Evolutionary conservation across 768 basidiomycete genomes (phyloP), one percentile per base, ranked within the genome.

Genomic region (Phylloporus arenicola): DNA sequence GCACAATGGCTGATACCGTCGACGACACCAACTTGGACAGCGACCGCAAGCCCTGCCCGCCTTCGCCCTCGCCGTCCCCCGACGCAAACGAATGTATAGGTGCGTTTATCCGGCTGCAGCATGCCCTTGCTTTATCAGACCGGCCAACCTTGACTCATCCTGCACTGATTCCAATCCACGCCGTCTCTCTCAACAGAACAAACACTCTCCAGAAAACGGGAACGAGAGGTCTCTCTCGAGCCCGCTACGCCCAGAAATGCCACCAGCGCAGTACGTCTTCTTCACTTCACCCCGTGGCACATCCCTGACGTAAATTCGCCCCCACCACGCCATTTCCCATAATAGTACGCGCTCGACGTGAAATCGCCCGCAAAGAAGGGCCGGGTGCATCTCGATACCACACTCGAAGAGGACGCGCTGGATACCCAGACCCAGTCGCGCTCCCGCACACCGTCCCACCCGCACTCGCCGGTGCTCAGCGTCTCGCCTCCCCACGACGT

Each of bases 291-390:
- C 46, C 43, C 34, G 44, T 54, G 53, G 51, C 47, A 48, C 57
- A 53, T 53, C 49, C 50, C 10, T 67, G 63, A 66, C 63, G 65
- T 66, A 67, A 64, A 61, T 50, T 48, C 39, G 20, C 43, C 43
- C 40, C 48, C 53, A 56, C 51, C 51, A 59, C 53, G 39, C 56
- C 61, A 35, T 29, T 53, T 51, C 56, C 27, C 64, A 67, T 53
- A 27, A 54, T 33, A 70, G 62, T 34, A 60, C 58, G 45, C 57
- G 67, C 64, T 59, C 22, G 75, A 77, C 57, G 69, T 68, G 53
- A 81, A 77, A 64, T 79, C 81, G 4, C 86, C 85, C 2, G 79
- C 84, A 34, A 89, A 90, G 76, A 89, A 86, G 75, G 88, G 88
- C 59, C 74, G 84, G 45, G 71, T 78, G 24, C 72, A 75, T 12